Evolutionary conservation across 371 early-diverging fungal species (phyloP), one percentile per base, ranked within the genome.

Genomic region (Actinomucor elegans): DNA sequence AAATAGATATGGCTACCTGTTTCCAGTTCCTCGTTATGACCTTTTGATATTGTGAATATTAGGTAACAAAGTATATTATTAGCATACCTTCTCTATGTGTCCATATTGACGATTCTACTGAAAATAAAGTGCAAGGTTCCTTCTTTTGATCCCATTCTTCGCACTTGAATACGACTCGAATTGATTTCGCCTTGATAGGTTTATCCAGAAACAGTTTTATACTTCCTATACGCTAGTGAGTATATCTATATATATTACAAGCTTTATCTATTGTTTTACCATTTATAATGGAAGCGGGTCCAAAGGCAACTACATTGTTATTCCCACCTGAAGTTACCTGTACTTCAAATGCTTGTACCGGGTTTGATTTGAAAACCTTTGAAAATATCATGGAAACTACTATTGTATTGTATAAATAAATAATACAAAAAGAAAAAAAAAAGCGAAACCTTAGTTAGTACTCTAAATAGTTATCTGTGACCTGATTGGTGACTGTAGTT

Each of bases 271-370:
- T 14, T 26, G 17, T 29, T 11, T 32, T 67, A 75, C 76, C 76
- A 48, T 72, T 75, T 3, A 75, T 42, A 12, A 70, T 55, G 2
- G 76, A 72, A 42, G 65, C 76, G 32, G 76, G 72, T 2, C 76
- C 76, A 59, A 71, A 75, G 10, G 76, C 76, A 11, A 72, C 54
- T 10, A 50, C 23, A 26, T 54, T 53, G 5, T 53, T 47, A 18
- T 66, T 48, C n/a, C 37, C 49, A 12, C 65, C 63, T 8, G 67
- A 64, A 9, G 46, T 58, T 5, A 73, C 41, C 17, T 43, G 48
- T 14, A 73, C 42, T 18, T 64, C 55, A 36, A 73, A 65, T 15
- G 51, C 55, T 20, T 52, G 59, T 6, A 73, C 60, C 23, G 58
- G 54, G 32, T 50, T 61, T 10, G 59, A 44, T 43, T 55, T 66